Evolutionary conservation across 208 protist species (phyloP), one percentile per base, ranked within the genome.

Genomic region (Leishmania major): DNA sequence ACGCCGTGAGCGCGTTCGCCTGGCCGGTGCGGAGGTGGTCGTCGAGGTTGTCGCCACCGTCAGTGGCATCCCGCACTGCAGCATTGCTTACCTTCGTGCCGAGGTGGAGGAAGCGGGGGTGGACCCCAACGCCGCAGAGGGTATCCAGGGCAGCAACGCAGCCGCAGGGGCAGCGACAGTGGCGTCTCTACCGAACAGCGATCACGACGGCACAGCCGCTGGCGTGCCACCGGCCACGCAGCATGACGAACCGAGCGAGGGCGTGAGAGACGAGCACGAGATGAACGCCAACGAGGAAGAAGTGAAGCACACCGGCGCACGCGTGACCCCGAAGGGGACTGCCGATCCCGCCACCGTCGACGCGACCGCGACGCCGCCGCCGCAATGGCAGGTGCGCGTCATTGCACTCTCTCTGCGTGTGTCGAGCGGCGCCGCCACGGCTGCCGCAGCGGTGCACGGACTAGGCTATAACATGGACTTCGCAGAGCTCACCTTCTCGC

Each of bases 21-120:
- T 93, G 66, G 77, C 82, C 6, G 57, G 28, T 17, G 81, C 87
- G 11, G 87, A 91, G 77, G 87, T 96, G 62, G 87, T 94, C 11
- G 80, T 93, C 72, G 93, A 95, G 72, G 86, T 86, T 43, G 77
- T 81, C 25, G 75, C 91, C 10, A 85, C 90, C 1, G 89, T 94
- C 72, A 94, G 88, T 67, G 93, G 93, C 57, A 83, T 97, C 40
- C 91, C 92, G 4, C 80, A 88, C 64, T 80, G 91, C 47, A 79
- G 78, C 51, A 85, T 89, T 49, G 90, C 89, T 15, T 94, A 89
- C 80, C 75, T 95, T 11, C 85, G 80, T 0, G 91, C 84, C 13
- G 85, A 67, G 15, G 89, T 89, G 49, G 53, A 78, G 67, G 86
- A 80, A 28, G 49, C 6, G 37, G 67, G 7, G 22, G 67, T 35